phyloP scores from a whole-genome alignment of 2,329 filamentous ascomycete genomes.

The Aureobasidium sp. region DNA sequence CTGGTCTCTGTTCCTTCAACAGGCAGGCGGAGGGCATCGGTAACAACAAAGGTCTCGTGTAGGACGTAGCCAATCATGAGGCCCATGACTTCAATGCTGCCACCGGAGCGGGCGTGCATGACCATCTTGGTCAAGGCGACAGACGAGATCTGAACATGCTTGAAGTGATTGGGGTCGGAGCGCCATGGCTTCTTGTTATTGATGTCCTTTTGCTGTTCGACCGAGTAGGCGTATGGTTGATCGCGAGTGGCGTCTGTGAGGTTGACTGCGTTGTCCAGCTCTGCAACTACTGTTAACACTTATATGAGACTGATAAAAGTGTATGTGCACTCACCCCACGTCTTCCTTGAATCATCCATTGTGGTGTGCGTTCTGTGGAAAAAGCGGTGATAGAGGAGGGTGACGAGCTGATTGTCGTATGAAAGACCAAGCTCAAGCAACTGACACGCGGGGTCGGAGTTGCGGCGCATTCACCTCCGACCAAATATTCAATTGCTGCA shows the following conservation, averaged over 20 bases:
- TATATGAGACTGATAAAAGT: not conserved
- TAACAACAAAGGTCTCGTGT: slow-evolving; percentile 80
- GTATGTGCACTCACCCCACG: slow-evolving; percentile 16
- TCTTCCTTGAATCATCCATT: slow-evolving; percentile 19
- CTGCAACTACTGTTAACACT: slow-evolving; percentile 40
- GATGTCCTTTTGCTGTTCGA: slow-evolving; percentile 59
- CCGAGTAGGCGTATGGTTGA: slow-evolving; percentile 81
- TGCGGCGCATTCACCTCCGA: not conserved
- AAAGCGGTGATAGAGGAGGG: not conserved
- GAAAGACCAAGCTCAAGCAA: not conserved
- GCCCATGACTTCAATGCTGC: slow-evolving; percentile 91
- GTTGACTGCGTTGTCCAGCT: slow-evolving; percentile 75
- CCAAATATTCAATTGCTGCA: not conserved
- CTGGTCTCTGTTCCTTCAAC: slow-evolving; percentile 98
- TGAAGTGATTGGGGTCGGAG: slow-evolving; percentile 78
- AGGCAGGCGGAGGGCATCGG: slow-evolving; percentile 85
- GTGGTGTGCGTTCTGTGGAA: not conserved
- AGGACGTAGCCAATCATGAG: slow-evolving; percentile 94
- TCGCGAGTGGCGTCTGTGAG: slow-evolving; percentile 82
- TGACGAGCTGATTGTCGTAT: not conserved
- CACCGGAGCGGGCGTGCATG: slow-evolving; percentile 95
- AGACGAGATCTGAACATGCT: slow-evolving; percentile 84
- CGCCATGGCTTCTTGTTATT: slow-evolving; percentile 65
- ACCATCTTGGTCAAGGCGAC: slow-evolving; percentile 97
- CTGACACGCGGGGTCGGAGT: not conserved